Base-by-base conservation (phyloP, 495 filamentous ascomycete species). In the Tuber microsphaerosporum region DNA sequence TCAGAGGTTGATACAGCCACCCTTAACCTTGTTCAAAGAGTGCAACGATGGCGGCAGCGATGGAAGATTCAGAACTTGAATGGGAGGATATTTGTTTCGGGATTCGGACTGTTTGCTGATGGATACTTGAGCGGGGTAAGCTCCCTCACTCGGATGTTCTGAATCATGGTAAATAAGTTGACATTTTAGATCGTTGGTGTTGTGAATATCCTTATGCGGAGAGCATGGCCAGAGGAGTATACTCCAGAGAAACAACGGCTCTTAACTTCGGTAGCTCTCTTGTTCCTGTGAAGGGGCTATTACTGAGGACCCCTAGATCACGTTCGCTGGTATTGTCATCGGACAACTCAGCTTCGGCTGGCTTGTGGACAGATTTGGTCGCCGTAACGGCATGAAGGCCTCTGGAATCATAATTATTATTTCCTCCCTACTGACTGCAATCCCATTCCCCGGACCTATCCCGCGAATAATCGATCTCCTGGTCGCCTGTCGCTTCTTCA, bases 101-200 rank as follows among this genome's bases (percentile, higher is more conserved):
- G 94, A 75, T 92, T 94, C 65, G 94, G 94, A 77, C 86, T 97
- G 5, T 97, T 96, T 83, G 93, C 92, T 26, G 94, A 97, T 83
- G 94, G 94, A 19, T 97, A 97, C 83, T 87, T 97, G 82, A 94
- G 96, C 85, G 91, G 90, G 74, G 92, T 90, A 83, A 71, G 82
- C 83, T 69, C 39, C 26, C 37, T 22, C 37, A 16, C 48, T n/a
- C 51, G 41, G 19, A 9, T 19, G n/a, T 26, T 74, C 34, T 22
- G 39, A 70, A 76, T 42, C 71, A 46, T 22, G 70, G 22, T 78
- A 68, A 78, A 73, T 17, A 5, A 45, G 2, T n/a, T 70, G 12
- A 10, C 17, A 39, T 43, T 31, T 51, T 76, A 93, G 90, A 91
- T 95, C 79, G 97, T 97, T 81, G 93, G 93, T 14, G 89, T 89